Base-by-base conservation (phyloP, 108 stramenopile genomes). In the Pseudonitzschia multiseries region DNA sequence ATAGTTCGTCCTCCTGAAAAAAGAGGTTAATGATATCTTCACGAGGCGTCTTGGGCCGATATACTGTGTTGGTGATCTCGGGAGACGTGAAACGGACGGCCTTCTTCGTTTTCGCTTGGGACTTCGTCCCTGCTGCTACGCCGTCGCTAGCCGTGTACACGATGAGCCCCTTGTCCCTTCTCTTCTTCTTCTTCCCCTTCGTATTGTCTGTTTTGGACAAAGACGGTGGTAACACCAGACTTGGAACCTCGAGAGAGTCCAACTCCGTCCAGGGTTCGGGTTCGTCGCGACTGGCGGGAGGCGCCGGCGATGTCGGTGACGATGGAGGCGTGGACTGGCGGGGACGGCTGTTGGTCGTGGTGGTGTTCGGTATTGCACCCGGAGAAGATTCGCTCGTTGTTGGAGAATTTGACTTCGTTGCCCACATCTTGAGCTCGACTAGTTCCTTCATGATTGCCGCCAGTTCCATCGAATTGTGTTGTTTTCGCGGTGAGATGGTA, bases 1-100 rank as follows among this genome's bases (percentile, higher is more conserved):
- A 32, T 33, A 69, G 28, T 69, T 69, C 69, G 1, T 69, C 69
- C 27, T 69, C 69, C 48, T 69, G 69, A 31, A 69, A 69, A 18
- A 36, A 69, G 8, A 69, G 28, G 15, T 32, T 13, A 54, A 56
- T 33, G 0, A 69, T 36, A 0, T 69, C 69, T 33, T 69, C 69
- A 6, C 20, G 52, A 10, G 29, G 69, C 6, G 69, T 69, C 8
- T 31, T 31, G 5, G 69, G 69, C 2, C 69, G 69, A 33, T 69
- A 69, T 15, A 53, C 31, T 0, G 52, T 31, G 26, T 50, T n/a
- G 20, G 50, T 52, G 18, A 56, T 31, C 17, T 52, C 26, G 2
- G 52, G 52, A 18, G 22, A 21, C 13, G 52, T 9, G 33, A 69
- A 69, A 6, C 48, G 50, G 15, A 69, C 69, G 18, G 20, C 33